Conservation (phyloP, 2,329 filamentous ascomycete genomes). For the Botrytis byssoidea region DNA sequence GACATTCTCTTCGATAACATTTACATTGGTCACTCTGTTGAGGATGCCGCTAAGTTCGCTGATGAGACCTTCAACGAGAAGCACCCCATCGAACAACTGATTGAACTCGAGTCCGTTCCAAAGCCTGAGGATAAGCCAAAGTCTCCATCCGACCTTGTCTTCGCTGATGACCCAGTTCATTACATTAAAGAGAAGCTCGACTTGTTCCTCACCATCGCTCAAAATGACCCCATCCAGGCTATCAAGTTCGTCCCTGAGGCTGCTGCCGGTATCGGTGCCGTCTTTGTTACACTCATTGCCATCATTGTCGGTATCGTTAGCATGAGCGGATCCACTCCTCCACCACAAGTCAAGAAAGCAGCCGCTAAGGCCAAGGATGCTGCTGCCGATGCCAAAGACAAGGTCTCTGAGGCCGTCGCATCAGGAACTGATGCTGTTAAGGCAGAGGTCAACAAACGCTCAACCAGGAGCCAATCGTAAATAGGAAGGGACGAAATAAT, state of each 20-base stretch:
- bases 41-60: constrained; percentile 86
- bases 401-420: constrained; percentile 59
- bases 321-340: constrained; percentile 61
- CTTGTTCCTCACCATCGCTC: constrained; percentile 81
- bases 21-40: constrained; percentile 96
- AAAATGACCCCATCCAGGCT: constrained; percentile 76
- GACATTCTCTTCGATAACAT: constrained; percentile 99
- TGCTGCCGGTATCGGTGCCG: constrained; percentile 72
- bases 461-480: constrained; percentile 37
- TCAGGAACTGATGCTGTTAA: constrained; percentile 72
- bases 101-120: constrained; percentile 77
- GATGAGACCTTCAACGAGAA: constrained; percentile 90
- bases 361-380: constrained; percentile 65
- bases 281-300: constrained; percentile 68
- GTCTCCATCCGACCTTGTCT: constrained; percentile 75
- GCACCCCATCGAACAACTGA: constrained; percentile 75
- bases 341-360: constrained; percentile 71
- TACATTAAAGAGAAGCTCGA: constrained; percentile 93
- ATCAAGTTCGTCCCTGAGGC: constrained; percentile 90
- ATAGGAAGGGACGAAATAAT: constrained; percentile 47
- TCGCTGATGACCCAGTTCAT: constrained; percentile 83
- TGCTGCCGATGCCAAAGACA: constrained; percentile 73
- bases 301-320: constrained; percentile 67
- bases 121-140: constrained; percentile 63
- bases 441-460: constrained; percentile 44